Base-by-base conservation (phyloP, 2,329 filamentous ascomycete genomes). In the Ophiostoma sp. region DNA sequence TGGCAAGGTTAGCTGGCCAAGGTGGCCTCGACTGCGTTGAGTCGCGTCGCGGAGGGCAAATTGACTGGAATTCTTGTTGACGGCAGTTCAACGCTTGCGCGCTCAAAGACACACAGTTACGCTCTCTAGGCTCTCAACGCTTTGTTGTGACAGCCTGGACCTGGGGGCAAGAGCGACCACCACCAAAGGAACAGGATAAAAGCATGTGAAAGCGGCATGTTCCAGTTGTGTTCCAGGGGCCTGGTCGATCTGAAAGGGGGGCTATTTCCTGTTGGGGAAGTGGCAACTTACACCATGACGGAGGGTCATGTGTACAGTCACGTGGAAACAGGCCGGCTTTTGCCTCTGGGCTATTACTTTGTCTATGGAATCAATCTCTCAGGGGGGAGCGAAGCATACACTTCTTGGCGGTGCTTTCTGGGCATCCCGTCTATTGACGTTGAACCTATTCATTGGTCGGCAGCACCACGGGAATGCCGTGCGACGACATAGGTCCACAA, bases 171-270 rank as follows among this genome's bases (percentile, higher is more conserved):
- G 61, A 9, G 61, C 61, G 61, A 66, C 6, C 39, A 48, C 3
- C 8, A 31, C 42, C 39, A n/a, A 25, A 33, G 3, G 50, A n/a
- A 25, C n/a, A 45, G 48, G 48, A n/a, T n/a, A 22, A 33, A 71
- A 71, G 55, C 69, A 71, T 71, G 69, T 71, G 69, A 71, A 50
- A 48, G 55, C 69, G 55, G 36, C 48, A 19, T 57, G 48, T 55
- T 66, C 22, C 61, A 42, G 59, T 25, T 42, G 59, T 42, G 59
- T 64, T 64, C 45, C 45, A 25, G 45, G 66, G 64, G 42, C 64
- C 39, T n/a, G 28, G 28, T 12, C 39, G 63, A n/a, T n/a, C 22
- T 17, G 22, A 25, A 39, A n/a, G 17, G 61, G 22, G 64, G 42
- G 28, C 5, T 7, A 28, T 68, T 68, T 50, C 64, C 15, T 68